Evolutionary conservation across 78 protist genomes (phyloP).

Genomic region (Speleostelium caveatum): DNA sequence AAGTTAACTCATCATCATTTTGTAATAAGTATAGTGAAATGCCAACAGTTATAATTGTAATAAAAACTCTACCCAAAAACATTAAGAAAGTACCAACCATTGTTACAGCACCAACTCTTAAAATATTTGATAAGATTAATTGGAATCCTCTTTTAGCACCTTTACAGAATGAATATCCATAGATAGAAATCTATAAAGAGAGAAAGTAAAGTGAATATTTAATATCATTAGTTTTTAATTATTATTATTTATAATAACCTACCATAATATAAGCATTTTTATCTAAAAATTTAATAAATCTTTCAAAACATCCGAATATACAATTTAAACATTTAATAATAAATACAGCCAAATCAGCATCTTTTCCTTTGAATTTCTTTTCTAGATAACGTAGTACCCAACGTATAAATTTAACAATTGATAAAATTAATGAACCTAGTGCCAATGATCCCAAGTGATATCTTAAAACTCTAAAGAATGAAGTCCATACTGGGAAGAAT

Average conservation of each 20-base stretch:
- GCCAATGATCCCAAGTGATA: constrained; percentile 93
- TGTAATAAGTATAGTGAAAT: constrained; percentile 29
- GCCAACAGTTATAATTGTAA: constrained; percentile 41
- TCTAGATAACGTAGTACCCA: constrained; percentile 73
- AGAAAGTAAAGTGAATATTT: not conserved
- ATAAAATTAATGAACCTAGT: constrained; percentile 88
- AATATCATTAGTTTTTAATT: not conserved
- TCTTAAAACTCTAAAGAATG: constrained; percentile 63
- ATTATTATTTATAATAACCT: not conserved
- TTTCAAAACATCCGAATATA: constrained; percentile 87
- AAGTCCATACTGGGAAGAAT: constrained; percentile 66
- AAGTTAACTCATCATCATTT: constrained; percentile 1
- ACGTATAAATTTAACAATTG: constrained; percentile 89
- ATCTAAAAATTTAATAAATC: constrained; percentile 88
- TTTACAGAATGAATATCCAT: constrained; percentile 87
- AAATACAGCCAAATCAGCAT: constrained; percentile 34
- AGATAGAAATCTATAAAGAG: constrained; percentile 77
- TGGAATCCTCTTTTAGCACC: constrained; percentile 83
- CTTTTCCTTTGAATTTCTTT: constrained; percentile 44
- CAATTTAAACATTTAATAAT: constrained; percentile 83
- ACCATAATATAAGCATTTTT: constrained; percentile 93
- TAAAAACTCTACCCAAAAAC: constrained; percentile 75
- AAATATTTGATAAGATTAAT: constrained; percentile 81
- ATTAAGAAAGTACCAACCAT: constrained; percentile 66
- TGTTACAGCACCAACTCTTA: constrained; percentile 85